Evolutionary conservation across 2,329 filamentous ascomycete species (phyloP).

Genomic region (Fusarium longipes): DNA sequence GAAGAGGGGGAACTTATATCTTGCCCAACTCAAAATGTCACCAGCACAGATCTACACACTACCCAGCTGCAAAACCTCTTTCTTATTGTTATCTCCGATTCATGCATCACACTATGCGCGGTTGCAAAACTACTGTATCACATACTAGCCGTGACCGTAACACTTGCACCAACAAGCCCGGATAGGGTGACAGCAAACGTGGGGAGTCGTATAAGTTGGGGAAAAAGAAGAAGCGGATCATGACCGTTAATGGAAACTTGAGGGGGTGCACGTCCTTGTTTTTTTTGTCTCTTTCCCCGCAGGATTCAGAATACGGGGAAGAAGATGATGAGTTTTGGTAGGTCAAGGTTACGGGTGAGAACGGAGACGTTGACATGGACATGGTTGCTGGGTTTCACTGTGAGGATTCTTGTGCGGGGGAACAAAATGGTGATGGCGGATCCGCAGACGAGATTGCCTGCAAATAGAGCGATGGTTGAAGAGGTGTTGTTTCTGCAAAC

Average conservation of each 20-base stretch:
- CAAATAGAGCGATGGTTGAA: not conserved
- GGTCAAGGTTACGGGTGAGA: constrained; percentile 7
- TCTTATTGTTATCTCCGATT: constrained; percentile 8
- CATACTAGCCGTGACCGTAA: not conserved
- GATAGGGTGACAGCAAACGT: constrained; percentile 29
- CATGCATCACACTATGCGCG: not conserved
- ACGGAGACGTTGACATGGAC: constrained; percentile 17
- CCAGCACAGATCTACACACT: constrained; percentile 9
- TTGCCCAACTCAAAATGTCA: not conserved
- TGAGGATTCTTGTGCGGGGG: not conserved
- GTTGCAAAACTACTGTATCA: not conserved
- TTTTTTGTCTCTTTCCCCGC: constrained; percentile 8
- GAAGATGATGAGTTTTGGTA: constrained; percentile 9
- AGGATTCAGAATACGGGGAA: constrained; percentile 6
- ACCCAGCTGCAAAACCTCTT: not conserved
- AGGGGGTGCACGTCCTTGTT: constrained; percentile 23
- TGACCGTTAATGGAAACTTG: constrained; percentile 14
- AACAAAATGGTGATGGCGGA: not conserved
- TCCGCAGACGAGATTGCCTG: not conserved
- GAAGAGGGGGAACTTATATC: constrained; percentile 22
- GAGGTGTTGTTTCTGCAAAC: not conserved
- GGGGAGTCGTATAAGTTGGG: constrained; percentile 38
- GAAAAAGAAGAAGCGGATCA: constrained; percentile 23
- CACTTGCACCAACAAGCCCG: constrained; percentile 16
- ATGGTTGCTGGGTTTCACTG: not conserved